phyloP scores from a whole-genome alignment of 352 stramenopile species.

The Pythium phragmiticola region DNA sequence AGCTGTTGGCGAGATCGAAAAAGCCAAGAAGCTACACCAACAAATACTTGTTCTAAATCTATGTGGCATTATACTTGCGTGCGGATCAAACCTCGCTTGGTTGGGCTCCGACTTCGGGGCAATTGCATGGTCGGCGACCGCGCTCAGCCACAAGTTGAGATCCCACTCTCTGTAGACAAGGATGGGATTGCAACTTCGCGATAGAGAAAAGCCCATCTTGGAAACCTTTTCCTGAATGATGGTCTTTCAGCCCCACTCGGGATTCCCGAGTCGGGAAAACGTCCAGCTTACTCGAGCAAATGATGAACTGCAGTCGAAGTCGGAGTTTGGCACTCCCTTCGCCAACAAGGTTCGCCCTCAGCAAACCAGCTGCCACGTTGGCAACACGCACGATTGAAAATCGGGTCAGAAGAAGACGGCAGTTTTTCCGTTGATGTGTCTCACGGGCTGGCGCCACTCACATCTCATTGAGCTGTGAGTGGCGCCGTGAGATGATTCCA shows the following conservation, averaged over 20 bases:
- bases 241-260: constrained; percentile 2
- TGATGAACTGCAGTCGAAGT: too few relatives aligned
- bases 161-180: constrained; percentile 28
- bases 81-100: constrained; percentile 1
- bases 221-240: constrained; percentile 1
- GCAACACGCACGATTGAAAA: constrained; percentile 16
- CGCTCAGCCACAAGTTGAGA: constrained; percentile 30
- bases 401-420: constrained; percentile 17
- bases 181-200: constrained; percentile 17
- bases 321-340: neutral
- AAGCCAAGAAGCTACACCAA: too few relatives aligned
- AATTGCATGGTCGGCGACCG: constrained; percentile 23
- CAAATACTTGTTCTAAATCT: too few relatives aligned
- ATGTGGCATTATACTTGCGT: too few relatives aligned
- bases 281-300: neutral
- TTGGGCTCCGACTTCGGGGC: neutral
- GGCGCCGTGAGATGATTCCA: too few relatives aligned
- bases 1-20: too few relatives aligned
- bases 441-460: neutral
- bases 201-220: constrained; percentile 12
- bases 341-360: neutral
- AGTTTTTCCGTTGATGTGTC: constrained; percentile 13
- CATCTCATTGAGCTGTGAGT: too few relatives aligned
- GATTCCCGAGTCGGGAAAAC: neutral
- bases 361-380: constrained; percentile 11